phyloP scores from a whole-genome alignment of 2,329 filamentous ascomycete genomes.

The Metarhizium album region DNA sequence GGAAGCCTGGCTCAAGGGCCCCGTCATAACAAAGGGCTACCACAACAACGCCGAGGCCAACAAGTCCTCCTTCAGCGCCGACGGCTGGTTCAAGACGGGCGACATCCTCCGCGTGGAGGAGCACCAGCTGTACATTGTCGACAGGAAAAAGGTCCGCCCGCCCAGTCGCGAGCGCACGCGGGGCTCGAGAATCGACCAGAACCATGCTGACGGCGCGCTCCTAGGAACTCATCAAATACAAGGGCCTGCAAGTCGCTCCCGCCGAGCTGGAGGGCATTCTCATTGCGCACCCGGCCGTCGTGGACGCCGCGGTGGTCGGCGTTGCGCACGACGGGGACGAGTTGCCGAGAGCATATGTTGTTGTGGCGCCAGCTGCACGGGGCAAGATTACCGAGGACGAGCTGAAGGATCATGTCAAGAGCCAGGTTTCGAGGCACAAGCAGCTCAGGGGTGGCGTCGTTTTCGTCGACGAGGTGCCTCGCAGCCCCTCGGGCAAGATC shows the following conservation, averaged over 20 bases:
- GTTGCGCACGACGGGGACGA: conserved; percentile 32
- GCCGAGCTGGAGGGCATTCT: conserved; percentile 48
- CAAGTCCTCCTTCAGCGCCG: conserved; percentile 39
- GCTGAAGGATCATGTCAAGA: conserved; percentile 15
- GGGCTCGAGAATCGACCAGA: neutral
- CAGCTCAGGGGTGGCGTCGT: conserved; percentile 56
- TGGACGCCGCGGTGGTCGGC: conserved; percentile 52
- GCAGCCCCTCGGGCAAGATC: conserved; percentile 47
- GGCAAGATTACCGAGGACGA: conserved; percentile 15
- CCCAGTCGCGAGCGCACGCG: no score
- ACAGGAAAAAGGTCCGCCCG: conserved; percentile 53
- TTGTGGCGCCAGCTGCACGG: conserved; percentile 13
- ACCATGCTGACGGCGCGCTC: neutral
- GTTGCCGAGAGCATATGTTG: conserved; percentile 35
- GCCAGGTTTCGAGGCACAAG: conserved; percentile 43
- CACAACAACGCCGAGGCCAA: conserved; percentile 58
- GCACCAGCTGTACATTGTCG: conserved; percentile 66
- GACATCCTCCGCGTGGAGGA: conserved; percentile 60
- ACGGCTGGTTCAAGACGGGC: conserved; percentile 66
- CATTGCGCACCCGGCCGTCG: conserved; percentile 28
- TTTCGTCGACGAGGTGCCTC: conserved; percentile 56
- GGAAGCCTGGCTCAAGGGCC: conserved; percentile 56
- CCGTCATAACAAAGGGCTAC: conserved; percentile 63
- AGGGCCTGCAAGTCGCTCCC: conserved; percentile 57
- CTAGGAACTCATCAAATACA: conserved; percentile 45